Base-by-base conservation (phyloP, 2,329 filamentous ascomycete genomes). In the Biscogniauxia mediterranea region DNA sequence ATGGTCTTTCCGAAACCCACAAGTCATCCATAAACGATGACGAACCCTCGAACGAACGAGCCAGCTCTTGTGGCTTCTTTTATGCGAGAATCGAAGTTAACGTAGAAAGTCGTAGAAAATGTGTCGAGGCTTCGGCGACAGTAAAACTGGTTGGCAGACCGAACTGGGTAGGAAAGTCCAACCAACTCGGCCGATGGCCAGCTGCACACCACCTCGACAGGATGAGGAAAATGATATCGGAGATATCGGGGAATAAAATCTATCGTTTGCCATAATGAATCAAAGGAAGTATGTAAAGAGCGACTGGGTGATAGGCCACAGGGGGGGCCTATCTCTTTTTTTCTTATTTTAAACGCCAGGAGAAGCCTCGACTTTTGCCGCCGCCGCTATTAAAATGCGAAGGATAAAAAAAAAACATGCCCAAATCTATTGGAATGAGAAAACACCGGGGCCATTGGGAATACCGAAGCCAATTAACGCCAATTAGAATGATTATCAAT, bases 321-420 rank as follows among this genome's bases (percentile, higher is more conserved):
- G 26, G 32, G 49, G 63, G 57, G 53, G 55, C 59, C 63, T 65
- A 64, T 63, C 63, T 65, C 59, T 60, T 60, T 64, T 64, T 69
- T 60, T 63, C 63, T 69, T 58, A 57, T 73, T 73, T 71, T 64
- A 60, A 74, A 72, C 71, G 72, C 72, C 72, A 59, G 59, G 63
- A 62, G 55, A 67, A 70, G 61, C 65, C 69, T 65, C 60, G 65
- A 65, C 63, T 73, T 73, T 73, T 70, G 55, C 71, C 70, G 61
- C 72, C 69, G 56, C 63, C 69, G 70, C 64, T 70, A 58, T 66
- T 66, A 66, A 67, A 68, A 71, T 71, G 71, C 70, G 70, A 71
- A 65, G 64, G 55, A 63, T 64, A 67, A 59, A 61, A 23, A 23
- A 23, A 23, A 66, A 64, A 64, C 26, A 61, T 66, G 64, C 65